Evolutionary conservation across 2,329 filamentous ascomycete genomes (phyloP), one percentile per base, ranked within the genome.

Genomic region (Fusarium aywerte): DNA sequence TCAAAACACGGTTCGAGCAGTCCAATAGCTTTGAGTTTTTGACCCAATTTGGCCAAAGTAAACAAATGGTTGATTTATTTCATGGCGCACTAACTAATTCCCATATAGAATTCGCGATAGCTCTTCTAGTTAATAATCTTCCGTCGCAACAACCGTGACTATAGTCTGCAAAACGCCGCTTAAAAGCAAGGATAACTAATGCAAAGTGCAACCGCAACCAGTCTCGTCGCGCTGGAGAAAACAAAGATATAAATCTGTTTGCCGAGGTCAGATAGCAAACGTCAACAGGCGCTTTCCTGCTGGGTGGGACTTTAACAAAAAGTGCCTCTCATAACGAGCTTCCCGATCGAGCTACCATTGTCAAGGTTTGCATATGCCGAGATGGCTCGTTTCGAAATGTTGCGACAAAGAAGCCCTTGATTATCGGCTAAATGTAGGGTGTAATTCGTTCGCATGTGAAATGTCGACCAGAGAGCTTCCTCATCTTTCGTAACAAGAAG

Each of bases 341-440:
- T 62, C 58, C 58, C 39, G 18, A 56, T 62, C 57, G 36, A 62
- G 57, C 56, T 62, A 32, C 23, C 48, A 62, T 45, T 55, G 40
- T 62, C 57, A 56, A 56, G 49, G 13, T 56, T 62, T 54, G 48
- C 58, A 40, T 29, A 36, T 48, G 33, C 58, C 58, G 58, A 62
- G 57, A 57, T 33, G 29, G 25, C 18, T 54, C 9, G 31, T 39
- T 56, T 40, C 35, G 32, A 40, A 42, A 54, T 44, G 33, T 27
- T 32, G 35, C 25, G n/a, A 32, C 32, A n/a, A 40, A 20, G 27
- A 55, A 31, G 32, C 33, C 16, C 16, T 36, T 25, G 11, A 7
- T n/a, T 18, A 18, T 39, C 36, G 53, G 58, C 48, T 31, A 27
- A 42, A 59, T 43, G n/a, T 11, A 40, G 23, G 36, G 27, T 20